Conservation (phyloP, 495 filamentous ascomycete genomes). For the Cladorrhinum samala region DNA sequence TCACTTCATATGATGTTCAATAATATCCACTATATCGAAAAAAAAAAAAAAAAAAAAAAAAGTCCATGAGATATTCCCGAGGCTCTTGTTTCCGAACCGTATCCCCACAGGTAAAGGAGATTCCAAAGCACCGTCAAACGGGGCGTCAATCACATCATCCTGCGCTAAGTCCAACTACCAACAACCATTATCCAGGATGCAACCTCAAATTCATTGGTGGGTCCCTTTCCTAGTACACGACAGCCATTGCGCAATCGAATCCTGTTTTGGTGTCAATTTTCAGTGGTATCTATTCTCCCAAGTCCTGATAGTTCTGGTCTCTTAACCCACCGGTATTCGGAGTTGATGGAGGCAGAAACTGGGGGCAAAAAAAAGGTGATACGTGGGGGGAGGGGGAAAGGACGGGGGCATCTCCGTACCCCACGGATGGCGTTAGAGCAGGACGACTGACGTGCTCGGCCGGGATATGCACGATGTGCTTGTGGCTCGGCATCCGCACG, state of each 20-base stretch:
- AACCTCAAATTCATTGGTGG: background rate
- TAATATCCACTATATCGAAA: background rate
- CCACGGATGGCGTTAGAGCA: background rate
- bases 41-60: background rate
- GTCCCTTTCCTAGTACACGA: constrained; percentile 4
- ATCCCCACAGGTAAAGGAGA: background rate
- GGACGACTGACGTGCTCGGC: background rate
- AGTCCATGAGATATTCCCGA: background rate
- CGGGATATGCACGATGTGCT: background rate
- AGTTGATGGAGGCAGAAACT: too few species aligned
- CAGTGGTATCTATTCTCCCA: background rate
- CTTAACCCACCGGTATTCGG: background rate
- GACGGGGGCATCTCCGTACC: background rate
- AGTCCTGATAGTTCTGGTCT: background rate
- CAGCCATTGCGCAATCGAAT: constrained; percentile 9
- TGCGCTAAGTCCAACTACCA: background rate
- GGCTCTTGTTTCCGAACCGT: background rate
- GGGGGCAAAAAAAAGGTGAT: too few species aligned
- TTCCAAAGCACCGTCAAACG: background rate
- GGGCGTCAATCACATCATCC: constrained; percentile 4
- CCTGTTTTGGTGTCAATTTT: constrained; percentile 5
- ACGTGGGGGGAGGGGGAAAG: too few species aligned
- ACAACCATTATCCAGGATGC: background rate
- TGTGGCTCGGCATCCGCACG: background rate
- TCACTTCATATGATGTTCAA: background rate